Percentiles rank a stretch among this genome's conserved stretches.
Conservation (phyloP, 345 rosid genomes). For the Eucalyptus leucophloia region DNA sequence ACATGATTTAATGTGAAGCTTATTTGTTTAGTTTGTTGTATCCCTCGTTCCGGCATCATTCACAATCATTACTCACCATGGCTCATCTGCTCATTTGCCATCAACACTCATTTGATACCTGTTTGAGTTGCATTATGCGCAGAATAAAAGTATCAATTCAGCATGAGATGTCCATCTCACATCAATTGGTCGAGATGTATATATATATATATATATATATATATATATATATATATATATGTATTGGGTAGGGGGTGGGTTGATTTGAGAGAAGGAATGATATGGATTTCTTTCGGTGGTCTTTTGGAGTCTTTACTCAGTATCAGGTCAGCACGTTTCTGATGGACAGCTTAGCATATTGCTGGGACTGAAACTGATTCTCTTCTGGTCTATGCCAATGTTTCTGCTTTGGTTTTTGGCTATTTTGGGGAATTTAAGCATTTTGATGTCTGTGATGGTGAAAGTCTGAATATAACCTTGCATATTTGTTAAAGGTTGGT, state of each 20-base stretch:
- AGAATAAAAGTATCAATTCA: neutral
- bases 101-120: neutral
- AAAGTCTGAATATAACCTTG: neutral
- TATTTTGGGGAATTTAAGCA: neutral
- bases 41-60: neutral
- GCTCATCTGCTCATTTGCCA: neutral
- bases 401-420: neutral
- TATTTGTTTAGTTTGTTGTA: neutral
- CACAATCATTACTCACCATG: neutral
- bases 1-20: neutral
- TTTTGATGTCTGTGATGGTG: neutral
- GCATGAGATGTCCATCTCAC: neutral
- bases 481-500: neutral
- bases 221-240: too few relatives aligned
- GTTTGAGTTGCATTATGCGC: neutral
- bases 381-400: neutral
- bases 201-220: too few relatives aligned
- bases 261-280: neutral
- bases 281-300: neutral
- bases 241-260: neutral
- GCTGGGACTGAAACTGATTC: neutral
- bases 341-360: neutral
- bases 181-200: too few relatives aligned
- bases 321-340: rapidly evolving
- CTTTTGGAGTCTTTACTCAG: neutral